Conservation (phyloP, 495 filamentous ascomycete species). For the Apiosordaria backusii region DNA sequence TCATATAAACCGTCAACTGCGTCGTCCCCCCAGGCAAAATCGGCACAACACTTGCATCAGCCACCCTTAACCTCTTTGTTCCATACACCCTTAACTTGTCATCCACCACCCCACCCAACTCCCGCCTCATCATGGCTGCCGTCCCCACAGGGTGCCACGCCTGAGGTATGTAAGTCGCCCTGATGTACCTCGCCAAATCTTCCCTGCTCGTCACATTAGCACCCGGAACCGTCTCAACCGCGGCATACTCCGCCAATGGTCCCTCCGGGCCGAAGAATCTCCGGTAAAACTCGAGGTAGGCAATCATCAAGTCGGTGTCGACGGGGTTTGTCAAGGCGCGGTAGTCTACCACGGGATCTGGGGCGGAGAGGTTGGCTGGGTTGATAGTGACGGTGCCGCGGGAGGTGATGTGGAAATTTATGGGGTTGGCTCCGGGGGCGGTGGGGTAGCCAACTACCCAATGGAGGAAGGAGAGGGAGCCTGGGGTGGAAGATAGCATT, state of each 20-base stretch:
- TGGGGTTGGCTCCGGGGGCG: conserved; percentile 29
- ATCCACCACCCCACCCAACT: conserved; percentile 46
- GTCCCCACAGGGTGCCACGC: conserved; percentile 40
- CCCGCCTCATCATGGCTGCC: conserved; percentile 42
- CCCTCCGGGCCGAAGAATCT: conserved; percentile 23
- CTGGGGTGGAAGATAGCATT: conserved; percentile 17
- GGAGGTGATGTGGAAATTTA: conserved; percentile 37
- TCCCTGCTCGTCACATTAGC: conserved; percentile 22
- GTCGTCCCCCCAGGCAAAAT: conserved; percentile 42
- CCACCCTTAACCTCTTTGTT: conserved; percentile 40
- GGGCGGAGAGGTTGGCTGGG: conserved; percentile 32
- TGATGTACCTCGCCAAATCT: conserved; percentile 14
- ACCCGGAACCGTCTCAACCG: conserved; percentile 12
- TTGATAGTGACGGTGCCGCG: conserved; percentile 41
- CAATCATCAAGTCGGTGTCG: conserved; percentile 31
- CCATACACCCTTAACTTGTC: conserved; percentile 47
- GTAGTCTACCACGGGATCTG: conserved; percentile 31
- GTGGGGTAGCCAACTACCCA: conserved; percentile 24
- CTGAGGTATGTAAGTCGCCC: conserved; percentile 23
- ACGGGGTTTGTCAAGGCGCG: conserved; percentile 33
- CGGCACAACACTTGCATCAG: conserved; percentile 37
- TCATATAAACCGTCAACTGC: conserved; percentile 47
- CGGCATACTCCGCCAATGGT: too few species aligned
- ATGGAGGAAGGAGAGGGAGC: conserved; percentile 33
- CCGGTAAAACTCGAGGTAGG: conserved; percentile 29